A percentile compares a stretch with the other conserved stretches of the same genome.
Conservation (phyloP, 2,329 filamentous ascomycete species). For the Alternaria alternata region DNA sequence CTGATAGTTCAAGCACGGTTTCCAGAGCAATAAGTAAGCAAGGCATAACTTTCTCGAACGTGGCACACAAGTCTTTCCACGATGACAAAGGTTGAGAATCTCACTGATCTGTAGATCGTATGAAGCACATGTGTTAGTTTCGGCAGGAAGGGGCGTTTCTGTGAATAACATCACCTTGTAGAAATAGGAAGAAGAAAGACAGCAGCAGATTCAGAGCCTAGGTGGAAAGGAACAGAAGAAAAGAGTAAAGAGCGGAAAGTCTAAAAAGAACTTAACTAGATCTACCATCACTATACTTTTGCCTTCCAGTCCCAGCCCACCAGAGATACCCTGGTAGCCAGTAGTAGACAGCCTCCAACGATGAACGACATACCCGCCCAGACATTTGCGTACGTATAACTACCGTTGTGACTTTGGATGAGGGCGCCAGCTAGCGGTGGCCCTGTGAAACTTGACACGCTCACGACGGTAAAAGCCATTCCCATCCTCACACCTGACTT, state of each 20-base stretch:
- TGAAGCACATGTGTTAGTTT: neutral
- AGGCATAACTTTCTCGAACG: neutral
- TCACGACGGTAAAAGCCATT: slow-evolving; percentile 49
- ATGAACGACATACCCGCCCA: slow-evolving; percentile 44
- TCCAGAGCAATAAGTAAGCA: neutral
- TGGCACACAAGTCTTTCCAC: neutral
- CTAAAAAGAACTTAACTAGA: neutral
- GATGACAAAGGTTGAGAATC: neutral
- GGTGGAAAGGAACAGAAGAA: neutral
- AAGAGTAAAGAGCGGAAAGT: neutral
- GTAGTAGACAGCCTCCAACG: slow-evolving; percentile 34
- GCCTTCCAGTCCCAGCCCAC: slow-evolving; percentile 42
- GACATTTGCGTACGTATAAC: slow-evolving; percentile 49
- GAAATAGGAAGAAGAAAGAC: neutral
- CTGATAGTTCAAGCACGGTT: neutral
- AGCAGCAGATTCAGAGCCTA: neutral
- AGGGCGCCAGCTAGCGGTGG: slow-evolving; percentile 48
- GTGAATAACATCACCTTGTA: neutral
- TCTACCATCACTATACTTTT: slow-evolving; percentile 26
- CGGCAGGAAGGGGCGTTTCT: neutral
- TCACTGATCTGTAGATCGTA: neutral
- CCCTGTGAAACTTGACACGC: slow-evolving; percentile 46
- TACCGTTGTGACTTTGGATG: slow-evolving; percentile 38
- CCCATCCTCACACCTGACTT: slow-evolving; percentile 48
- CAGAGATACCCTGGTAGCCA: slow-evolving; percentile 37